A percentile compares a stretch with the other conserved stretches of the same genome.
Evolutionary conservation across 1,284 basidiomycete species (phyloP).

Genomic region (Singerocomus inundabilis): DNA sequence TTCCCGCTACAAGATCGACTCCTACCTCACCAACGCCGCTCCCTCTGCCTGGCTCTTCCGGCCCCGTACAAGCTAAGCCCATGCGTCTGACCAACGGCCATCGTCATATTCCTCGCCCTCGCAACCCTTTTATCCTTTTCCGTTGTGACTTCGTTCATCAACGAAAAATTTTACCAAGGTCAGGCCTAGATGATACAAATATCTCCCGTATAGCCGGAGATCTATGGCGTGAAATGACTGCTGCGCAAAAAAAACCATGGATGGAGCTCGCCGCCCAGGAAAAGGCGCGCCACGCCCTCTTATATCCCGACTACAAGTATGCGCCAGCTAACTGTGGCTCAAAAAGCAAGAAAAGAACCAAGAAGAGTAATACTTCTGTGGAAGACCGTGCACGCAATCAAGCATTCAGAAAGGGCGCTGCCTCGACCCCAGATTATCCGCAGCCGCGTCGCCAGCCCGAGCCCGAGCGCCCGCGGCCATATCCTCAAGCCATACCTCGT

Average conservation of each 20-base stretch:
- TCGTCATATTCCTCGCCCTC: constrained; percentile 73
- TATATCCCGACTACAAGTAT: constrained; percentile 53
- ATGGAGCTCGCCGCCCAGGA: constrained; percentile 47
- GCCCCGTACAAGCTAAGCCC: constrained; percentile 16
- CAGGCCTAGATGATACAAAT: constrained; percentile 55
- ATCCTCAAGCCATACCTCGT: constrained; percentile 20
- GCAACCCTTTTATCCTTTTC: constrained; percentile 87
- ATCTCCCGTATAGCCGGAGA: constrained; percentile 56
- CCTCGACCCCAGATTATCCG: constrained; percentile 2
- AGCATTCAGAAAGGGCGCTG: constrained; percentile 31
- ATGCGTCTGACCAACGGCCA: constrained; percentile 20
- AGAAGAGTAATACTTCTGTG: constrained; percentile 1
- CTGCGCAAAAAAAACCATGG: constrained; percentile 48
- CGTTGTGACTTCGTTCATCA: constrained; percentile 60
- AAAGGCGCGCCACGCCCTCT: constrained; percentile 44
- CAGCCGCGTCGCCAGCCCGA: constrained; percentile 11
- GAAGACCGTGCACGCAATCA: constrained; percentile 38
- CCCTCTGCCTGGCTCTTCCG: constrained; percentile 28
- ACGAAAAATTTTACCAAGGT: constrained; percentile 41
- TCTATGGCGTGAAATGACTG: constrained; percentile 51
- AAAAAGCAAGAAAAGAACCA: constrained; percentile 27
- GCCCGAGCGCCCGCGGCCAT: constrained; percentile 22
- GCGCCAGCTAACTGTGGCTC: constrained; percentile 28
- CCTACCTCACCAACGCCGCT: constrained; percentile 14
- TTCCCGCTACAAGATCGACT: neutral